A percentile compares a stretch with the other conserved stretches of the same genome.
Conservation (phyloP, 805 yeast genomes). For the Candida mattraensis region DNA sequence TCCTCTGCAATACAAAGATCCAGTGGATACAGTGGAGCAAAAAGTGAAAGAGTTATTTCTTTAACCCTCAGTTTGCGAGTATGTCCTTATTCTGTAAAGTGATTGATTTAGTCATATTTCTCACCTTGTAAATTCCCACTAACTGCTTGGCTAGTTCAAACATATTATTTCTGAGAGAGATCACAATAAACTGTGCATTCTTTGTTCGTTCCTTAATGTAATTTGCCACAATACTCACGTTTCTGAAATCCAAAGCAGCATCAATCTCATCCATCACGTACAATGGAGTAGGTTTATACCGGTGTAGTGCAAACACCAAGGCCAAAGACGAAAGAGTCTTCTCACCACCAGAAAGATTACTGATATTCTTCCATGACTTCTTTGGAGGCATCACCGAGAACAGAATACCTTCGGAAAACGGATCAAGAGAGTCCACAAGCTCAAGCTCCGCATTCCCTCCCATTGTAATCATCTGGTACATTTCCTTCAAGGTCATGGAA, state of each 20-base stretch:
- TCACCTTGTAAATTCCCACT: slow-evolving; percentile 92
- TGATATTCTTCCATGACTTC: slow-evolving; percentile 94
- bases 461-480: slow-evolving; percentile 98
- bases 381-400: slow-evolving; percentile 99
- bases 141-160: slow-evolving; percentile 92
- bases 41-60: slow-evolving; percentile 1
- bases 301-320: slow-evolving; percentile 91
- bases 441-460: slow-evolving; percentile 99
- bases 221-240: slow-evolving; percentile 96
- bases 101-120: slow-evolving; percentile 86
- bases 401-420: slow-evolving; percentile 95
- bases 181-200: slow-evolving; percentile 95
- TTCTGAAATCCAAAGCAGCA: slow-evolving; percentile 96
- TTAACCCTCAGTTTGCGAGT: slow-evolving; percentile 7
- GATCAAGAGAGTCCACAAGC: slow-evolving; percentile 91
- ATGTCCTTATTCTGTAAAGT: slow-evolving; percentile 67
- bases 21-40: slow-evolving; percentile 5
- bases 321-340: slow-evolving; percentile 94
- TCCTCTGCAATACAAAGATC: background rate
- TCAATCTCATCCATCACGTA: slow-evolving; percentile 99
- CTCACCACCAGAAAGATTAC: slow-evolving; percentile 96
- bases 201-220: slow-evolving; percentile 94
- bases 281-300: slow-evolving; percentile 93
- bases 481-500: slow-evolving; percentile 85
- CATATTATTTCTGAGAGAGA: slow-evolving; percentile 95